Base-by-base conservation (phyloP, 805 yeast species). In the Tetrapisispora iriomotensis region DNA sequence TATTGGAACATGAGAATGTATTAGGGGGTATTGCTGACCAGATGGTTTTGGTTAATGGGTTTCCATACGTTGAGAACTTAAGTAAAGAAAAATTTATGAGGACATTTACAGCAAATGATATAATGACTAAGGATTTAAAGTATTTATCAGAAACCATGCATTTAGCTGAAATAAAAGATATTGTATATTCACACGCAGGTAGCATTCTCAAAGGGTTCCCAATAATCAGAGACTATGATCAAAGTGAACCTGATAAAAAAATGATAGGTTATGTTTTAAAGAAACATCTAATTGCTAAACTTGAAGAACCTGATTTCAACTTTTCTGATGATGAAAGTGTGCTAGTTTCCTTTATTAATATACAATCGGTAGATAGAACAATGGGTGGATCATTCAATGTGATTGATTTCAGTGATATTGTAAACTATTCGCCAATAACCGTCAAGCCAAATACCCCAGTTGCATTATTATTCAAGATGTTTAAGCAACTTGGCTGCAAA, bases 1-100 rank as follows among this genome's bases (percentile, higher is more conserved):
- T 92, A n/a, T 75, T 77, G 48, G 92, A 83, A 43, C 68, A 64
- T 40, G 79, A 81, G 67, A 94, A 95, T 2, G 67, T 72, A 19
- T 47, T 48, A 8, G 84, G 82, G 10, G 98, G 97, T 1, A 90
- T 92, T 44, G 96, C 98, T 0, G 98, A 92, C 56, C 94, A 86
- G 60, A 88, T 88, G 84, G 87, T 94, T 45, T 64, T 67, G 29
- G 82, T 84, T 51, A 88, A 87, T 61, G 96, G 96, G 0, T 68
- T 84, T 34, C 98, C 99, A 0, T 75, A 75, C 42, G 70, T 90
- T 21, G 64, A 60, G 58, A 87, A 75, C 54, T 66, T 77, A 10
- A 81, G 81, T 50, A 88, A 80, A 45, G 85, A 79, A 33, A 64
- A 64, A 14, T 77, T 79, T 51, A 75, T 60, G 48, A 50, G 71